phyloP scores from a whole-genome alignment of 2,329 filamentous ascomycete genomes.

The Waltergamsia citrina region DNA sequence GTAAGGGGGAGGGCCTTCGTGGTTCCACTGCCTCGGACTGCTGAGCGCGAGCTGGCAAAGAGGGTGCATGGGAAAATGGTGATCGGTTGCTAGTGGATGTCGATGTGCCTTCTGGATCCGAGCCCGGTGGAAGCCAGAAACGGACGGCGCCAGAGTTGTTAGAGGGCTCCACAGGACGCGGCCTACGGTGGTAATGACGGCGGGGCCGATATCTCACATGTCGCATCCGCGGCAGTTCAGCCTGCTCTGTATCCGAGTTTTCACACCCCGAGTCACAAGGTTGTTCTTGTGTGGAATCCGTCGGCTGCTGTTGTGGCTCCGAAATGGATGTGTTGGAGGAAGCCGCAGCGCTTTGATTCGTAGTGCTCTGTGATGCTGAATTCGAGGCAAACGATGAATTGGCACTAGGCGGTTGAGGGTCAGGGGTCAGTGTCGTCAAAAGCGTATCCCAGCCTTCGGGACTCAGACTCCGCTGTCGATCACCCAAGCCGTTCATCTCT shows the following conservation, averaged over 20 bases:
- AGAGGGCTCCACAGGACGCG: too few species aligned
- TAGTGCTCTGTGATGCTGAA: conserved; percentile 28
- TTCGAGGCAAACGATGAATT: conserved; percentile 75
- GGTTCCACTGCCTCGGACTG: too few species aligned
- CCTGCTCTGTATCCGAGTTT: conserved; percentile 44
- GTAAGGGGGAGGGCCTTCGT: too few species aligned
- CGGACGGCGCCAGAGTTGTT: too few species aligned
- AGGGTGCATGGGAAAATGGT: too few species aligned
- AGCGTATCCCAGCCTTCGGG: conserved; percentile 76
- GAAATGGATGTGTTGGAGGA: conserved; percentile 24
- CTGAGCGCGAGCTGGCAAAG: too few species aligned
- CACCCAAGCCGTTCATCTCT: conserved; percentile 61
- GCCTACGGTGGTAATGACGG: too few species aligned
- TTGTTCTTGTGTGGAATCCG: conserved; percentile 22
- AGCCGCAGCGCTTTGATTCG: conserved; percentile 28
- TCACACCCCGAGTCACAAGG: conserved; percentile 45
- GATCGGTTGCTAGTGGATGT: too few species aligned
- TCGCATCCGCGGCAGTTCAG: conserved; percentile 19
- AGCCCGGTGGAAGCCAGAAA: too few species aligned
- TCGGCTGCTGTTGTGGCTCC: background rate
- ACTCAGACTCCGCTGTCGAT: conserved; percentile 75
- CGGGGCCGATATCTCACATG: background rate
- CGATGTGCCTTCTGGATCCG: too few species aligned
- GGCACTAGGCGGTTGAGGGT: conserved; percentile 69
- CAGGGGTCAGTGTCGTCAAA: conserved; percentile 69